Conservation (phyloP, 2,329 filamentous ascomycete species). For the Coniochaeta pulveracea region DNA sequence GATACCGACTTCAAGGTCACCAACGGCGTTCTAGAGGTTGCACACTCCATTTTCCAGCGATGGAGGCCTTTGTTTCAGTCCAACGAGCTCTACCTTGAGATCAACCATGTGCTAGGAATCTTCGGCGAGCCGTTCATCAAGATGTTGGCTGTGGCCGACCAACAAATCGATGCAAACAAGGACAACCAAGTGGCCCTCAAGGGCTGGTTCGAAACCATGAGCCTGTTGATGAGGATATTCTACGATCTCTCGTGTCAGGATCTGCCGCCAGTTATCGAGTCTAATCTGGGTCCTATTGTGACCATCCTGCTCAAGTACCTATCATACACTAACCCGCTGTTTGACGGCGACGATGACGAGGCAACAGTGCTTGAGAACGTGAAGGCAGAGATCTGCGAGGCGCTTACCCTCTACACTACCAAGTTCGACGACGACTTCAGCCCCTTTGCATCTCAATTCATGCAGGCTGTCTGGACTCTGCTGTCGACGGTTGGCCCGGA, state of each 20-base stretch:
- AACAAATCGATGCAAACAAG: constrained; percentile 62
- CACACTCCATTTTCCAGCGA: constrained; percentile 93
- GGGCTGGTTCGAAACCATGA: constrained; percentile 73
- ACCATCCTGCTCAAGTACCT: constrained; percentile 85
- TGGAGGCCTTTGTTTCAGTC: constrained; percentile 93
- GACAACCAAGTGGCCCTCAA: constrained; percentile 64
- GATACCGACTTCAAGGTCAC: constrained; percentile 74
- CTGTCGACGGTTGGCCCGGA: constrained; percentile 77
- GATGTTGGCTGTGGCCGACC: constrained; percentile 66
- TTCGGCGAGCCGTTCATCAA: constrained; percentile 78
- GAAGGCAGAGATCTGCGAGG: constrained; percentile 89
- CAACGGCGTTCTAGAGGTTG: constrained; percentile 89
- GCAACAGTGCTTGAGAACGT: constrained; percentile 74
- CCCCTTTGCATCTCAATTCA: constrained; percentile 68
- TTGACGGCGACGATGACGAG: constrained; percentile 87
- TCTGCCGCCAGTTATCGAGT: constrained; percentile 87
- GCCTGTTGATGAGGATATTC: constrained; percentile 81
- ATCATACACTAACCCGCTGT: constrained; percentile 71
- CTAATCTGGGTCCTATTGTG: constrained; percentile 68
- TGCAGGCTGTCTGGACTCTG: constrained; percentile 82
- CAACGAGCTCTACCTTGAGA: constrained; percentile 85
- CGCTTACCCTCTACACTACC: constrained; percentile 76
- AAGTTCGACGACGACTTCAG: constrained; percentile 96
- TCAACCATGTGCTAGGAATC: constrained; percentile 84
- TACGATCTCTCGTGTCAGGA: constrained; percentile 98